phyloP scores from a whole-genome alignment of 371 early-diverging fungal species.

The Apophysomyces sp. region DNA sequence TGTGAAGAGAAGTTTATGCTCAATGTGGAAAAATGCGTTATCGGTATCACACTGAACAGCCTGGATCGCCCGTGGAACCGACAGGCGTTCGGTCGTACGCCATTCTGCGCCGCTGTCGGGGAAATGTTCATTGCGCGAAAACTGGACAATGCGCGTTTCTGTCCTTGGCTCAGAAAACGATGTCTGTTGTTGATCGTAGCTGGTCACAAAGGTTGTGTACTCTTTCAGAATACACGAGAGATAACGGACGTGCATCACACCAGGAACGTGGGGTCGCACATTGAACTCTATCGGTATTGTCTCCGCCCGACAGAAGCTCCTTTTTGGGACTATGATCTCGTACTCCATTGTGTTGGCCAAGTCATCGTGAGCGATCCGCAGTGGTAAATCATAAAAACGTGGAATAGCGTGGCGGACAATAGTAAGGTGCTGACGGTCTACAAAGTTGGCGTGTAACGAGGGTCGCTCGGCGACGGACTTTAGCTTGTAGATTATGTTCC shows the following conservation, averaged over 20 bases:
- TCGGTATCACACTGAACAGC: conserved; percentile 28
- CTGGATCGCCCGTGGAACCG: conserved; percentile 21
- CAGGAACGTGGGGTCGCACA: conserved; percentile 17
- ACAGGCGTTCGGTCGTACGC: conserved; percentile 20
- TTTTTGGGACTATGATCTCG: conserved; percentile 20
- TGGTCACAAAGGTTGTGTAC: conserved; percentile 21
- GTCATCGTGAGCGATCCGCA: conserved; percentile 19
- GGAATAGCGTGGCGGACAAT: conserved; percentile 7
- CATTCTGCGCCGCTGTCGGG: conserved; percentile 20
- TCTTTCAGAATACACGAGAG: conserved; percentile 42
- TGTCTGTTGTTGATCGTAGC: conserved; percentile 4
- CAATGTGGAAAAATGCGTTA: conserved; percentile 26
- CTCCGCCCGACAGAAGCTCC: conserved; percentile 27
- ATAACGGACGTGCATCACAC: conserved; percentile 24
- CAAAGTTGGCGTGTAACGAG: conserved; percentile 25
- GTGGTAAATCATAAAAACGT: conserved; percentile 6
- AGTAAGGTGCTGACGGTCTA: conserved; percentile 14
- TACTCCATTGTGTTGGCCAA: conserved; percentile 31
- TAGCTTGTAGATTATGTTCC: conserved; percentile 34
- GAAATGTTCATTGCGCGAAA: conserved; percentile 28
- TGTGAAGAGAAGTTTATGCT: conserved; percentile 37
- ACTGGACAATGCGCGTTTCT: conserved; percentile 39
- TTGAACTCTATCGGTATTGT: conserved; percentile 28
- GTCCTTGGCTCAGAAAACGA: not conserved
- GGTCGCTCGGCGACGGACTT: conserved; percentile 41